Base-by-base conservation (phyloP, 495 filamentous ascomycete species). In the Aspergillus nanangensis region DNA sequence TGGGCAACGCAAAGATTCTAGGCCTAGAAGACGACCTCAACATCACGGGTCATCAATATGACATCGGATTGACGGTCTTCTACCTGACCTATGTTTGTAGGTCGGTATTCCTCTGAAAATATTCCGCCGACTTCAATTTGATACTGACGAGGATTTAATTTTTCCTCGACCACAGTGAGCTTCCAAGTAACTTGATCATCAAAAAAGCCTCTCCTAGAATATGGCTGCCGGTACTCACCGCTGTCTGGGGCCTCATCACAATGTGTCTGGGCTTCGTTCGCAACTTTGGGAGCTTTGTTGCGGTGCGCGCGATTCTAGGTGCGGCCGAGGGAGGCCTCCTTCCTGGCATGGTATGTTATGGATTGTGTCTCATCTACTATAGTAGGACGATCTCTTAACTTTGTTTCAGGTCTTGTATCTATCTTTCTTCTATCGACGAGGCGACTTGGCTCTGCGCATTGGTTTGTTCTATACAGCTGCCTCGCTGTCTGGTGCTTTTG, bases 401-500 rank as follows among this genome's bases (percentile, higher is more conserved):
- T n/a, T 41, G n/a, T 13, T 19, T 18, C 13, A 74, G 70, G 63
- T 76, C 0, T 81, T 89, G 41, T 85, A 89, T 49, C 69, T 90
- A 15, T 88, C 86, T 1, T 81, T 79, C 53, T 91, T 88, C 78
- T 90, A 89, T 48, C 66, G 71, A 52, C 63, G 81, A 11, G 76
- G 79, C 42, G 84, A 88, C 56, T 71, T 81, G 38, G 86, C 88
- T 44, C 70, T 77, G 35, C 78, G 87, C n/a, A 79, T 83, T 55
- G 86, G 84, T 19, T 63, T 84, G 42, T 91, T 90, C 60, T 89
- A 87, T 69, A 80, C 78, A n/a, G 77, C 83, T 3, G 84, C 83
- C 1, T 81, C 77, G 15, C 54, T 88, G 27, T 83, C 84, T 3
- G 84, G 84, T 21, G 85, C 83, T 1, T 88, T 90, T 57, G 81